Base-by-base conservation (phyloP, 164 flowering plant species). In the Chloranthus sessilifolius region DNA sequence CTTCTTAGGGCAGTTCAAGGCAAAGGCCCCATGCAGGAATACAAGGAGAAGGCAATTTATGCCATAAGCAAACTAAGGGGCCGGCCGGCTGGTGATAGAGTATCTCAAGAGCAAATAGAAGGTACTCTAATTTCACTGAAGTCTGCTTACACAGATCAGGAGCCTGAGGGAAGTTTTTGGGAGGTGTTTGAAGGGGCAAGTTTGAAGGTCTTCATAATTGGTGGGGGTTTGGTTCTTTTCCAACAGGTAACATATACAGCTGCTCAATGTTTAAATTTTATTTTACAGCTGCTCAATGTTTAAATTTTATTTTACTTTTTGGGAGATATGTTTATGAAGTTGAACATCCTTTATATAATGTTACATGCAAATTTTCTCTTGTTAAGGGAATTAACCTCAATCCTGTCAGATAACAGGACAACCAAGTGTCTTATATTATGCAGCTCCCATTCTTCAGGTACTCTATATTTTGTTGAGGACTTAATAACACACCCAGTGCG, bases 391-490 rank as follows among this genome's bases (percentile, higher is more conserved):
- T 19, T 20, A 0, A 25, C n/a, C 16, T 23, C 15, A 2, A 59
- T 52, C 59, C 16, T 73, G 64, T 52, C 76, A 92, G 99, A 86
- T 92, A 64, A 88, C 99, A 28, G 99, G 95, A 48, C 95, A 92
- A 53, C 99, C 99, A 33, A 92, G 99, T 73, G 96, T 92, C 53
- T 66, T 92, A 23, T 88, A 92, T 66, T 92, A 88, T 71, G 97
- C 99, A 3, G 99, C 89, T 59, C 44, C 94, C n/a, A 88, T 92
- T 62, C 92, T 88, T 52, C 96, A 92, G 99, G 96, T 88, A 76
- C 26, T 17, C 51, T 25, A n/a, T n/a, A n/a, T n/a, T n/a, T n/a
- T n/a, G n/a, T n/a, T n/a, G n/a, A n/a, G n/a, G n/a, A n/a, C n/a
- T n/a, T n/a, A n/a, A n/a, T n/a, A n/a, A n/a, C n/a, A n/a, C n/a